These are phyloP conservation scores for Nicotiana otophora DNA, from an alignment of 257 asterid genomes.

Conservation along the genomic window DNA sequence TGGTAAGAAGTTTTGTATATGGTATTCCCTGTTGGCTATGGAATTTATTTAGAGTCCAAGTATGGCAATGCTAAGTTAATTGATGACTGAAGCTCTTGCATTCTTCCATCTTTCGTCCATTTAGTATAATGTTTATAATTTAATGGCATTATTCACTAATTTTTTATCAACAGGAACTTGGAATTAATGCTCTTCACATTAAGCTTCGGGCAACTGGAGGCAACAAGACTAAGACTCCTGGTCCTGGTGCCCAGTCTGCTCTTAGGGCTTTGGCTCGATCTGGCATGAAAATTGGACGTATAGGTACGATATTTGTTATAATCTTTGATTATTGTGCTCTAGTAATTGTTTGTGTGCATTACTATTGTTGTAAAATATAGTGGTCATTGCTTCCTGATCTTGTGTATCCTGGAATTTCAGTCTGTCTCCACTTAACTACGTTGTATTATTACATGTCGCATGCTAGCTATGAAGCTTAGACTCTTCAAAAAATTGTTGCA, in stretches of 20 bases:
- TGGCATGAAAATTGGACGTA: constrained; percentile 94
- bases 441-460: too few relatives aligned
- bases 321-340: background rate
- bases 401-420: background rate
- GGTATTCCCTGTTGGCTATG: too few relatives aligned
- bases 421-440: too few relatives aligned
- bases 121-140: too few relatives aligned
- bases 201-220: constrained; percentile 95
- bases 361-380: background rate
- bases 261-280: constrained; percentile 94
- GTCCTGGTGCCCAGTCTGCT: constrained; percentile 95
- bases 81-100: background rate
- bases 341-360: background rate
- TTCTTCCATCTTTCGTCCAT: background rate
- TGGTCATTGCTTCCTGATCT: background rate
- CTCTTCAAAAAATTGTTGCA: too few relatives aligned
- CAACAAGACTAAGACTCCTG: constrained; percentile 89
- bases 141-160: background rate
- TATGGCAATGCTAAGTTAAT: background rate
- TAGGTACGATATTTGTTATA: constrained; percentile 36
- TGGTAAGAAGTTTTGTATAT: background rate
- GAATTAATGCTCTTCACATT: constrained; percentile 79
- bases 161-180: constrained; percentile 54
- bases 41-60: background rate
- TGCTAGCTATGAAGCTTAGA: too few relatives aligned